Evolutionary conservation across 192 early-diverging fungal genomes (phyloP).

Genomic region (Oehlia diaphana): DNA sequence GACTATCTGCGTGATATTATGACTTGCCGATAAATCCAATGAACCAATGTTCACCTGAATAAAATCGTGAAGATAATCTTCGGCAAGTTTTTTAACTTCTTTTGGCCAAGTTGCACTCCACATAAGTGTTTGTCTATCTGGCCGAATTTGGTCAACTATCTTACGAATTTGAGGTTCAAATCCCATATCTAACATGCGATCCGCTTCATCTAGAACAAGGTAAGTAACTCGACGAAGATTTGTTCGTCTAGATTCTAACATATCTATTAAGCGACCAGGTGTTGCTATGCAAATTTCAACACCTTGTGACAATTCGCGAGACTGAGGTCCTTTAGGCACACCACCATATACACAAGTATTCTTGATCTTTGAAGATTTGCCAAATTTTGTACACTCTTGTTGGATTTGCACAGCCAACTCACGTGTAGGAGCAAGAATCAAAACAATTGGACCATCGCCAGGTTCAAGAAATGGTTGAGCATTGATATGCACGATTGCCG

Average conservation of each 20-base stretch:
- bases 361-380: constrained; percentile 82
- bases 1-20: constrained; percentile 89
- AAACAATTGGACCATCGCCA: constrained; percentile 95
- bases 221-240: constrained; percentile 95
- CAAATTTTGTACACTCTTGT: constrained; percentile 93
- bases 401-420: constrained; percentile 98
- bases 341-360: constrained; percentile 97
- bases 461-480: constrained; percentile 90
- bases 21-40: constrained; percentile 86
- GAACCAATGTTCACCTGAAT: constrained; percentile 98
- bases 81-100: constrained; percentile 88
- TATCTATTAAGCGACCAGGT: constrained; percentile 96
- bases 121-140: constrained; percentile 98
- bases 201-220: constrained; percentile 98
- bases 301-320: constrained; percentile 79
- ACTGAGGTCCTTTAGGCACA: constrained; percentile 87
- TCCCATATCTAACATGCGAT: constrained; percentile 99
- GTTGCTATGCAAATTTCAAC: constrained; percentile 98
- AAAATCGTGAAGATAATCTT: constrained; percentile 88
- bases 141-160: constrained; percentile 96
- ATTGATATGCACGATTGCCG: constrained; percentile 98
- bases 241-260: constrained; percentile 85
- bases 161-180: constrained; percentile 98
- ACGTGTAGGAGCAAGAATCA: constrained; percentile 94
- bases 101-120: constrained; percentile 99